Percentiles rank a stretch among this genome's conserved stretches.
These are phyloP conservation scores for Salicornia ramosissima DNA, from an alignment of 148 eudicot genomes.

Conservation along the genomic window DNA sequence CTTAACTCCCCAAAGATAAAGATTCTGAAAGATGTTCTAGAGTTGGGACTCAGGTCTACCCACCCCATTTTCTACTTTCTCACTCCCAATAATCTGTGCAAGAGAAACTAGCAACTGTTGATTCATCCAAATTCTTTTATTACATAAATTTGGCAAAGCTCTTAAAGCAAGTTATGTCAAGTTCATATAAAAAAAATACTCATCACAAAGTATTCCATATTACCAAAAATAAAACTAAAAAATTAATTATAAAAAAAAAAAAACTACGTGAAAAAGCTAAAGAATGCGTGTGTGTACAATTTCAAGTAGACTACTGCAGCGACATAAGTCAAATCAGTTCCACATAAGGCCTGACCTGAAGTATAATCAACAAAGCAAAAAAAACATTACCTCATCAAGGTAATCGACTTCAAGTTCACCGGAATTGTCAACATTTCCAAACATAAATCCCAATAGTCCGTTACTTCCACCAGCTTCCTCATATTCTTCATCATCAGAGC, in stretches of 20 bases:
- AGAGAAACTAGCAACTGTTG: too few relatives aligned
- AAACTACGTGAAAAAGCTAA: background rate
- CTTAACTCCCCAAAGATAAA: too few relatives aligned
- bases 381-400: slow-evolving; percentile 69
- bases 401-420: slow-evolving; percentile 98
- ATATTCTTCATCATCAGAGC: slow-evolving; percentile 88
- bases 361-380: background rate
- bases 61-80: too few relatives aligned
- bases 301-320: background rate
- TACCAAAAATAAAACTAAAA: background rate
- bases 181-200: background rate
- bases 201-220: too few relatives aligned
- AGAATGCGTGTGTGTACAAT: background rate
- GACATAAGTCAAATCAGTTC: background rate
- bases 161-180: background rate
- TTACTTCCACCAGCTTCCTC: slow-evolving; percentile 77
- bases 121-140: too few relatives aligned
- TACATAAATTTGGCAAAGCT: background rate
- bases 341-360: background rate
- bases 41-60: too few relatives aligned
- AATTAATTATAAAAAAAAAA: background rate
- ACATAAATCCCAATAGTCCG: slow-evolving; percentile 85
- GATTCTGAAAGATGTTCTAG: too few relatives aligned
- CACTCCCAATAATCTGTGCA: too few relatives aligned
- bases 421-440: slow-evolving; percentile 84